Evolutionary conservation across 2,329 filamentous ascomycete species (phyloP).

Genomic region (Drechslera avenae): DNA sequence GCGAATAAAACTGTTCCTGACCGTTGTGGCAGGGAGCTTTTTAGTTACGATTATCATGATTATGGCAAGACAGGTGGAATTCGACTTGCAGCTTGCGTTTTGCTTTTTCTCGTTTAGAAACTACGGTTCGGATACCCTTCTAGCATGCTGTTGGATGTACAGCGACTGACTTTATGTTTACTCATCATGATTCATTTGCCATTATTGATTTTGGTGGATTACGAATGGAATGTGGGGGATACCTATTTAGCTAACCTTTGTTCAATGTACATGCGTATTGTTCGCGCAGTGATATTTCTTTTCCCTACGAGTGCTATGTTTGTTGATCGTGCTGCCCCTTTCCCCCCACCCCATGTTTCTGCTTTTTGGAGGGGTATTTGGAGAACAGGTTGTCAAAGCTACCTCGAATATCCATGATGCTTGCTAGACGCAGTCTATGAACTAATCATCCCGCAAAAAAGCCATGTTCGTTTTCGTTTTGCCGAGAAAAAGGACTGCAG

Average conservation of each 20-base stretch:
- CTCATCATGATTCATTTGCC: neutral
- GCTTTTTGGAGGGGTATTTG: no score
- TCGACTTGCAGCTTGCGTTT: neutral
- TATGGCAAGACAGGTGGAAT: conserved; percentile 6
- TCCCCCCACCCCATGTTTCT: no score
- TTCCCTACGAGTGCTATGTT: no score
- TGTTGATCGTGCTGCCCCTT: no score
- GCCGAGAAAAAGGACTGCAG: no score
- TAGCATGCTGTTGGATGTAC: conserved; percentile 9
- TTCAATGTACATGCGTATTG: conserved; percentile 15
- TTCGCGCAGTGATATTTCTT: neutral
- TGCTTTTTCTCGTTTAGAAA: conserved; percentile 2
- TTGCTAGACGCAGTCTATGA: no score
- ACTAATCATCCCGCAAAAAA: no score
- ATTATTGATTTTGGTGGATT: neutral
- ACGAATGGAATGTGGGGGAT: neutral
- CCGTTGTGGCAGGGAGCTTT: conserved; percentile 17
- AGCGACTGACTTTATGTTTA: conserved; percentile 3
- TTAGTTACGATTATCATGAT: conserved; percentile 19
- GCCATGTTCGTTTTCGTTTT: no score
- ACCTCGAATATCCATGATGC: no score
- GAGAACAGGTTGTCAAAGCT: no score
- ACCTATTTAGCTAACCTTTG: conserved; percentile 8
- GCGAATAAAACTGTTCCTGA: conserved; percentile 25
- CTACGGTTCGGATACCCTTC: conserved; percentile 24